Conservation (phyloP, 2,329 filamentous ascomycete species). For the Aureobasidium sp. region DNA sequence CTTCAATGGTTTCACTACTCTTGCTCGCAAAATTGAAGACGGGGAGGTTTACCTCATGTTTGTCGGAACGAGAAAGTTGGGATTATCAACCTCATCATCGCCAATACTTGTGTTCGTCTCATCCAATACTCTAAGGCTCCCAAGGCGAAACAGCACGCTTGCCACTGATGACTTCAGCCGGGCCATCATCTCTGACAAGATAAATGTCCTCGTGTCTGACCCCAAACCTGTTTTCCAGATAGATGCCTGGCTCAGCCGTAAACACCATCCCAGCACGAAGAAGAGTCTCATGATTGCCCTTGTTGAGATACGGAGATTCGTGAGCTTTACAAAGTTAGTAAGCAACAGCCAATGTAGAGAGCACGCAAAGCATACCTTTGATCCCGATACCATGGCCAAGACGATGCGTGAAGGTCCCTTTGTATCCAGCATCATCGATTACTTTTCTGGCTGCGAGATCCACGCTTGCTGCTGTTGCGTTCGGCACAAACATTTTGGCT, state of each 20-base stretch:
- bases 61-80: too few relatives aligned
- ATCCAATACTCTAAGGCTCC: constrained; percentile 34
- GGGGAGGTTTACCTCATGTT: too few relatives aligned
- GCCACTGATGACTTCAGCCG: constrained; percentile 51
- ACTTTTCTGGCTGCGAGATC: constrained; percentile 54
- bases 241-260: constrained; percentile 58
- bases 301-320: constrained; percentile 58
- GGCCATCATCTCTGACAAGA: constrained; percentile 47
- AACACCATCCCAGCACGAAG: constrained; percentile 55
- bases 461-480: constrained; percentile 51
- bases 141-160: constrained; percentile 47
- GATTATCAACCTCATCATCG: too few relatives aligned
- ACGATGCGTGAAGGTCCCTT: constrained; percentile 53
- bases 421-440: constrained; percentile 54
- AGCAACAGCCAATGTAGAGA: background rate
- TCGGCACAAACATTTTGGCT: constrained; percentile 43
- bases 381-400: constrained; percentile 60
- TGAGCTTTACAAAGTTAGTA: constrained; percentile 38
- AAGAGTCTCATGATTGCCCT: constrained; percentile 46
- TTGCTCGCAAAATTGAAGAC: too few relatives aligned
- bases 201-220: constrained; percentile 58
- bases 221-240: constrained; percentile 53
- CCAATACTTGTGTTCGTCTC: too few relatives aligned
- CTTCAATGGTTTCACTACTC: too few relatives aligned
- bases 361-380: constrained; percentile 33